Evolutionary conservation across 2,329 filamentous ascomycete species (phyloP), one percentile per base, ranked within the genome.

Genomic region (Pestalotiopsis sp.): DNA sequence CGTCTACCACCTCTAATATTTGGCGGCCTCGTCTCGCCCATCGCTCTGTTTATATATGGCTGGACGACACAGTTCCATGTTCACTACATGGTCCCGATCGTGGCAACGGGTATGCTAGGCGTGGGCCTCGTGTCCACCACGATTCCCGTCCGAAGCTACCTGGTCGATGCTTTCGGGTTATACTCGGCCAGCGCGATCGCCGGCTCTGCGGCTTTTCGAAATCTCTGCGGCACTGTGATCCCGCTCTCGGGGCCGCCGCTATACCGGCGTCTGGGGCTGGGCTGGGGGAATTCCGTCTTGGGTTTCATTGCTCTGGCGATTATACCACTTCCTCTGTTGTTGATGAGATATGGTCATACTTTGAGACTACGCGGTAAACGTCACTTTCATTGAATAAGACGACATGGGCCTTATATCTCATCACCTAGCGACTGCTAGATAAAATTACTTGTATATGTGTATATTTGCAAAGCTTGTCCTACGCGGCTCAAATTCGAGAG

Each of bases 101-200:
- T 85, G 22, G 82, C 78, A 2, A 83, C 79, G 0, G 73, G 74
- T 0, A 71, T 82, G 22, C 73, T 81, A 57, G 83, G 83, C 4
- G 57, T 81, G 1, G 81, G 81, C 14, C 72, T 69, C 24, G 65
- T 62, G 30, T 52, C 44, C 44, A 52, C 44, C 44, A 52, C 44
- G 13, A 59, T 59, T n/a, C 56, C 56, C 4, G 69, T 71, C 5
- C 68, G 70, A 24, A 68, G 67, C 5, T 73, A 91, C 71, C 79
- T 90, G 3, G 84, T 90, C 14, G 88, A 91, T 68, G 81, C 84
- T 0, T 90, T 85, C 71, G 80, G 81, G 1, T 72, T 81, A 35
- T 83, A 86, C 69, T 84, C 86, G 0, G 88, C 89, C 38, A 81
- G 80, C 10, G 89, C 86, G 0, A 82, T 89, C 2, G 88, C 88